phyloP scores from a whole-genome alignment of 192 early-diverging fungal genomes.

The Backusella mclennaniae region DNA sequence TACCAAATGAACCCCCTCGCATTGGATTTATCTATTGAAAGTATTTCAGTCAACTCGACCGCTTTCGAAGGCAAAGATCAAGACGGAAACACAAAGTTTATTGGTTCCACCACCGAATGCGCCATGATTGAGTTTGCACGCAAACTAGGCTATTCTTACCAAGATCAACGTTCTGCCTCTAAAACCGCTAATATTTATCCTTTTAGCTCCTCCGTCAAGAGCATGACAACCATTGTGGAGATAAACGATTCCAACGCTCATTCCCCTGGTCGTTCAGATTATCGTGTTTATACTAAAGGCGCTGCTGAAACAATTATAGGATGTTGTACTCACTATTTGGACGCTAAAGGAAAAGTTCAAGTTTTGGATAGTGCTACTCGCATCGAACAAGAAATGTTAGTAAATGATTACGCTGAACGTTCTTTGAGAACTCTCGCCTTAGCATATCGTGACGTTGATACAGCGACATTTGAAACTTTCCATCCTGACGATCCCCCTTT shows the following conservation, averaged over 20 bases:
- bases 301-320: conserved; percentile 77
- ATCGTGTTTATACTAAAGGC: conserved; percentile 72
- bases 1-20: not conserved
- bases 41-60: conserved; percentile 73
- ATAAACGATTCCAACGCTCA: conserved; percentile 18
- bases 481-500: conserved; percentile 53
- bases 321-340: conserved; percentile 60
- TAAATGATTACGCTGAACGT: conserved; percentile 59
- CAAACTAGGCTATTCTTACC: conserved; percentile 62
- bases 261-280: conserved; percentile 30
- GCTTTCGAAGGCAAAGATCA: conserved; percentile 73
- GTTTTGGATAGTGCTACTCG: conserved; percentile 45
- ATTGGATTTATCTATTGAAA: conserved; percentile 42
- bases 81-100: conserved; percentile 54
- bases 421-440: conserved; percentile 78
- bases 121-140: conserved; percentile 70
- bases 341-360: conserved; percentile 47
- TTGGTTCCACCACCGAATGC: conserved; percentile 82
- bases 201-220: conserved; percentile 88
- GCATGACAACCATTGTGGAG: conserved; percentile 77
- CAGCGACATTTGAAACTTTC: conserved; percentile 32
- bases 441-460: conserved; percentile 70
- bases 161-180: conserved; percentile 42
- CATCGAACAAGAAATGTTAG: conserved; percentile 45
- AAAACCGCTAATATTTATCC: conserved; percentile 71